These are phyloP conservation scores for Podaxis pistillaris DNA, from an alignment of 768 basidiomycete genomes.

Conservation along the genomic window DNA sequence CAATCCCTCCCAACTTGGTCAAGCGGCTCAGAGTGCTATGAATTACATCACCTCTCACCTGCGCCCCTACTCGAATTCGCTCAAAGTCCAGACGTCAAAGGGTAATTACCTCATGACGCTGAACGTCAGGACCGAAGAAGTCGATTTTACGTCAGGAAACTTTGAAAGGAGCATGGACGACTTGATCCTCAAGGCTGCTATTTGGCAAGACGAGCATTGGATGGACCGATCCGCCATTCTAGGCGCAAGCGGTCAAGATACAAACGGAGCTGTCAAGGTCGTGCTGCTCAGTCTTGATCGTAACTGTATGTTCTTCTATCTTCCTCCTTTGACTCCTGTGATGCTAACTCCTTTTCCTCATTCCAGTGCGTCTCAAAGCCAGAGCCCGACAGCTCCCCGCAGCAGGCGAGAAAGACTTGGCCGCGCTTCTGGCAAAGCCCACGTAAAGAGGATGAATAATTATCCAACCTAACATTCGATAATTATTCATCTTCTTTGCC, in stretches of 20 bases:
- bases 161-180: conserved; percentile 89
- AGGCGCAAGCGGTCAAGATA: conserved; percentile 39
- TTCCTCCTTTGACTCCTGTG: conserved; percentile 1
- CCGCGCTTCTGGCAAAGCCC: conserved; percentile 51
- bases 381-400: conserved; percentile 83
- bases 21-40: conserved; percentile 72
- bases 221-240: conserved; percentile 79
- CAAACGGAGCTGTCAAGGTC: conserved; percentile 66
- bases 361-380: conserved; percentile 83
- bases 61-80: conserved; percentile 66
- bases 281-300: conserved; percentile 90
- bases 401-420: conserved; percentile 84
- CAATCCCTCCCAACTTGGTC: conserved; percentile 64
- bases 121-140: conserved; percentile 77
- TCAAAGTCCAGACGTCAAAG: conserved; percentile 94
- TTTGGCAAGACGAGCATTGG: conserved; percentile 95
- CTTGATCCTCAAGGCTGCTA: conserved; percentile 85
- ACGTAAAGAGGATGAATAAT: conserved; percentile 18
- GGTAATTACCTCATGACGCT: conserved; percentile 91
- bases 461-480: too few species aligned
- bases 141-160: conserved; percentile 60
- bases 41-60: conserved; percentile 74
- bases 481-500: not conserved
- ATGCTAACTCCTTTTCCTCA: conserved; percentile 18
- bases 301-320: conserved; percentile 60